These are phyloP conservation scores for Intubia oerlemansii DNA, from an alignment of 2,329 filamentous ascomycete genomes.

Conservation along the genomic window DNA sequence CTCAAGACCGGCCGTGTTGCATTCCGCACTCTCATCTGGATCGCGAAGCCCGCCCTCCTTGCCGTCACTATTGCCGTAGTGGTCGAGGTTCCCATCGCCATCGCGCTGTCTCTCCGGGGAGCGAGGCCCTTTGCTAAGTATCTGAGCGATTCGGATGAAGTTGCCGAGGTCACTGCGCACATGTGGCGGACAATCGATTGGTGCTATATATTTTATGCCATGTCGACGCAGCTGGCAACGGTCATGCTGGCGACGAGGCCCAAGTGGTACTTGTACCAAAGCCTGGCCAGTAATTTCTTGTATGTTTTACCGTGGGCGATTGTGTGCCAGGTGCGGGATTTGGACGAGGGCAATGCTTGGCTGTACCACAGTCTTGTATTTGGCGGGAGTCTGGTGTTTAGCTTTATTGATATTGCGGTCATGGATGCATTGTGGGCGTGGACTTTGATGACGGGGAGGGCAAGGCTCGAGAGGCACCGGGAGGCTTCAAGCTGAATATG, in stretches of 20 bases:
- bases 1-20: slow-evolving; percentile 7
- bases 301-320: slow-evolving; percentile 55
- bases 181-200: slow-evolving; percentile 45
- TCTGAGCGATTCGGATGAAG: slow-evolving; percentile 31
- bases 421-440: slow-evolving; percentile 30
- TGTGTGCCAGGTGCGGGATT: slow-evolving; percentile 25
- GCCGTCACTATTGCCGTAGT: slow-evolving; percentile 30
- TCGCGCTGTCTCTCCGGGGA: slow-evolving; percentile 39
- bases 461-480: no score
- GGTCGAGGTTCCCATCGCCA: slow-evolving; percentile 39
- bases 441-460: slow-evolving; percentile 20
- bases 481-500: no score
- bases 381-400: slow-evolving; percentile 46
- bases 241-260: slow-evolving; percentile 42
- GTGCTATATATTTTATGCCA: slow-evolving; percentile 51
- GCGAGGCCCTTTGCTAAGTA: slow-evolving; percentile 39
- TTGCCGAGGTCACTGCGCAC: slow-evolving; percentile 36
- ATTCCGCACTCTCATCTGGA: slow-evolving; percentile 8
- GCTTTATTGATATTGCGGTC: slow-evolving; percentile 32
- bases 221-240: slow-evolving; percentile 41
- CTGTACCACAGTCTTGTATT: slow-evolving; percentile 45
- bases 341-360: slow-evolving; percentile 37
- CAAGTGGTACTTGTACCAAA: slow-evolving; percentile 47
- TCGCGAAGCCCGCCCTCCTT: slow-evolving; percentile 29
- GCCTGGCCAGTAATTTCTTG: slow-evolving; percentile 40